Conservation (phyloP, 2,329 filamentous ascomycete species). For the Raffaelea deltoideospora region DNA sequence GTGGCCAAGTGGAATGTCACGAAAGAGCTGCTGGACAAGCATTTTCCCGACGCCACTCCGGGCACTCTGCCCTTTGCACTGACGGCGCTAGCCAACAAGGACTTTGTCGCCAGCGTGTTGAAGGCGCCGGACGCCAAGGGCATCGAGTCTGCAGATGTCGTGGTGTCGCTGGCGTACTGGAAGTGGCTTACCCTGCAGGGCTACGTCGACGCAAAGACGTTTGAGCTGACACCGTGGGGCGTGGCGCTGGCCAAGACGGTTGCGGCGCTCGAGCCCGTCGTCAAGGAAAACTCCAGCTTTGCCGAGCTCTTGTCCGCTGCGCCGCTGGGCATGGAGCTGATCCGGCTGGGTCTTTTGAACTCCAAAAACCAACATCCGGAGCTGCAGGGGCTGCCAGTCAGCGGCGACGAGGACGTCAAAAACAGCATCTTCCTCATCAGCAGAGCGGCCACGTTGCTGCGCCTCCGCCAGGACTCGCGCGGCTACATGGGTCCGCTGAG, state of each 20-base stretch:
- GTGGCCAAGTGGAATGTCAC: constrained; percentile 59
- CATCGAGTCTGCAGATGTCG: constrained; percentile 49
- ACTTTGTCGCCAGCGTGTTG: constrained; percentile 56
- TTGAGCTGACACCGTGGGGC: constrained; percentile 74
- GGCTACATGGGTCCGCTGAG: constrained; percentile 92
- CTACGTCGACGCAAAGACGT: constrained; percentile 57
- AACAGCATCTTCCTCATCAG: constrained; percentile 68
- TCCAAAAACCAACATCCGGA: constrained; percentile 43
- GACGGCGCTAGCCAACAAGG: constrained; percentile 49
- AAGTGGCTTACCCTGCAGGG: constrained; percentile 79
- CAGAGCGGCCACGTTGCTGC: constrained; percentile 69
- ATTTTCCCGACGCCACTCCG: constrained; percentile 26
- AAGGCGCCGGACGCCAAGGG: constrained; percentile 36
- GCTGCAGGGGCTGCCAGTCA: constrained; percentile 38
- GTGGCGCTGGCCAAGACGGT: constrained; percentile 60
- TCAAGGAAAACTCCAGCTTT: constrained; percentile 26
- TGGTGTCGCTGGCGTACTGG: constrained; percentile 63
- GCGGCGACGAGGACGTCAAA: constrained; percentile 56
- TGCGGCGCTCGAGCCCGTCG: constrained; percentile 40
- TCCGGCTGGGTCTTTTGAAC: constrained; percentile 66
- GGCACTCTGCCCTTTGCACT: constrained; percentile 45
- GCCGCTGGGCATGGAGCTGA: constrained; percentile 72
- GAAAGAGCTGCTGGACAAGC: constrained; percentile 34
- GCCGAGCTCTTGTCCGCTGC: constrained; percentile 56
- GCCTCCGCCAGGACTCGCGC: constrained; percentile 66